phyloP scores from a whole-genome alignment of 257 asterid species.

The Primulina tabacum region DNA sequence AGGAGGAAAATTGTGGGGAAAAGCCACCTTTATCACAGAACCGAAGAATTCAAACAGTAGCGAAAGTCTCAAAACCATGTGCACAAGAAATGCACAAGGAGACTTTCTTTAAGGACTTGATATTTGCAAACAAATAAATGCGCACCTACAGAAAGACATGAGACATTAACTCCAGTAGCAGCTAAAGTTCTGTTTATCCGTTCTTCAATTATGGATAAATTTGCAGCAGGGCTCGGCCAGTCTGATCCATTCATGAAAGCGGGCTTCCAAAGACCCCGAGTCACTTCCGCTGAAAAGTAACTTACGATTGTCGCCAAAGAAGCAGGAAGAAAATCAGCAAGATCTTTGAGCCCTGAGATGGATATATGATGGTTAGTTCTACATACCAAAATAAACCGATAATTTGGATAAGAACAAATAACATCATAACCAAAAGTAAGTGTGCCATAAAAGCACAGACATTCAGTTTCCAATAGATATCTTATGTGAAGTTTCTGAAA shows the following conservation, averaged over 20 bases:
- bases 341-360: constrained; percentile 91
- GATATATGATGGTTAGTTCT: constrained; percentile 17
- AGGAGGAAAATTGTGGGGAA: not conserved
- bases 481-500: not conserved
- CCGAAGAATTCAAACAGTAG: not conserved
- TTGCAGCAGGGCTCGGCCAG: constrained; percentile 99
- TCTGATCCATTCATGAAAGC: constrained; percentile 98
- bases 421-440: constrained; percentile 20
- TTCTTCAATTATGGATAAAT: constrained; percentile 72
- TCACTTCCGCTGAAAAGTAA: constrained; percentile 93
- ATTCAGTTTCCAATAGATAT: constrained; percentile 23
- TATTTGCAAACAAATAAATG: constrained; percentile 19
- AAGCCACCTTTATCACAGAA: not conserved
- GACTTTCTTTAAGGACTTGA: not conserved
- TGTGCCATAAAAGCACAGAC: constrained; percentile 11
- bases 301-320: constrained; percentile 85
- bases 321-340: constrained; percentile 96
- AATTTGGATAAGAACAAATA: constrained; percentile 21
- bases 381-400: constrained; percentile 18
- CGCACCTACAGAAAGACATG: constrained; percentile 69
- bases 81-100: not conserved
- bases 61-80: not conserved
- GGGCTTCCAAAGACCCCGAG: constrained; percentile 94
- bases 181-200: constrained; percentile 82
- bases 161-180: constrained; percentile 89